Evolutionary conservation across 805 yeast genomes (phyloP), one percentile per base, ranked within the genome.

Genomic region (Starmerella apis): DNA sequence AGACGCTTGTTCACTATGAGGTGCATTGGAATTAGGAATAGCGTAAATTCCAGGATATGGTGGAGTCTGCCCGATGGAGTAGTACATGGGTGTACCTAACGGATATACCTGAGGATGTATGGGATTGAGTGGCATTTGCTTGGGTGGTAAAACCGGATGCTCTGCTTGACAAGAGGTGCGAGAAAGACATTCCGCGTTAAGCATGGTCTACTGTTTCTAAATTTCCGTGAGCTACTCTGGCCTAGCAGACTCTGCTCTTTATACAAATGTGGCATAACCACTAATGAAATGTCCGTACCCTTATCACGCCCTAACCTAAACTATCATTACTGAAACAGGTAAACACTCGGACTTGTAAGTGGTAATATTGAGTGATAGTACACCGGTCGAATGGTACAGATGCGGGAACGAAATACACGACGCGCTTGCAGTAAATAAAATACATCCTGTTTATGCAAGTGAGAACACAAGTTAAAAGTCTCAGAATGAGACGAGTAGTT

Each of bases 371-470:
- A 23, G 37, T 7, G 36, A 32, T 32, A 32, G 36, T 32, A 23
- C 37, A 9, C 37, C 20, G 13, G 37, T 4, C 37, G n/a, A 10
- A 33, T 33, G 8, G 37, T 23, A 9, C 23, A 18, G 18, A 11
- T 11, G 24, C 32, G 22, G 33, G 9, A 25, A 77, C 39, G 38
- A 27, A 24, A 14, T 19, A 10, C 18, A n/a, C n/a, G n/a, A n/a
- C n/a, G n/a, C n/a, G n/a, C n/a, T n/a, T n/a, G n/a, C n/a, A n/a
- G n/a, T n/a, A n/a, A n/a, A n/a, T n/a, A n/a, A n/a, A n/a, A n/a
- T n/a, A n/a, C n/a, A n/a, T n/a, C n/a, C n/a, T n/a, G n/a, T n/a
- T n/a, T n/a, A n/a, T n/a, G n/a, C n/a, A n/a, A n/a, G n/a, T n/a
- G n/a, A n/a, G n/a, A n/a, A n/a, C n/a, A n/a, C n/a, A n/a, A n/a